phyloP scores from a whole-genome alignment of 2,329 filamentous ascomycete species.

The Pestalotiopsis sp. region DNA sequence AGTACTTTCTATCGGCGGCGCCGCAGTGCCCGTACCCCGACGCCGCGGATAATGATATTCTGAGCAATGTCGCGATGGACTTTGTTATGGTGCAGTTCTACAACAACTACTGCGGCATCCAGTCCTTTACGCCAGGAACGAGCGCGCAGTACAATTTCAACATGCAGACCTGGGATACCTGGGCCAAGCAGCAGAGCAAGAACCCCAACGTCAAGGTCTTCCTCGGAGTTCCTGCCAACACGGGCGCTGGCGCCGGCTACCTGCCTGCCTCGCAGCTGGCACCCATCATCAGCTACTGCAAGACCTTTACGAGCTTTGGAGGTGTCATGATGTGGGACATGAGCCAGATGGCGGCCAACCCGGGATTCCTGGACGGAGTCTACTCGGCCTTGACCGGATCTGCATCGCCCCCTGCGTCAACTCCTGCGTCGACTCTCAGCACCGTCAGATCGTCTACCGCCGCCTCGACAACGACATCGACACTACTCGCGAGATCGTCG shows the following conservation, averaged over 20 bases:
- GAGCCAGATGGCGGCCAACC: conserved; percentile 61
- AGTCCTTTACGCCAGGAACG: conserved; percentile 43
- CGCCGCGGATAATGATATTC: conserved; percentile 57
- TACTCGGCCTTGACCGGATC: not conserved
- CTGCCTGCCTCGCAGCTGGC: conserved; percentile 47
- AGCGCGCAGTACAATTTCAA: conserved; percentile 59
- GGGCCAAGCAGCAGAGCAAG: conserved; percentile 59
- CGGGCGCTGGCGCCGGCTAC: conserved; percentile 60
- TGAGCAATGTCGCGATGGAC: conserved; percentile 60
- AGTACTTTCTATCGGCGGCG: conserved; percentile 64
- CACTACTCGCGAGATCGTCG: not conserved
- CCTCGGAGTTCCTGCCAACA: conserved; percentile 59
- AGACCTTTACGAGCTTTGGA: conserved; percentile 62
- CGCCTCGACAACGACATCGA: not conserved
- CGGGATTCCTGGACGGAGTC: conserved; percentile 51
- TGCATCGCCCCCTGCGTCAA: not conserved
- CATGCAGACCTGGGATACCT: conserved; percentile 66
- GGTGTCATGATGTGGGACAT: conserved; percentile 74
- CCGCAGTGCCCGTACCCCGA: conserved; percentile 73
- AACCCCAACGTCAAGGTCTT: conserved; percentile 66
- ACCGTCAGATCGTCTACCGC: not conserved
- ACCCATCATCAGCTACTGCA: conserved; percentile 55
- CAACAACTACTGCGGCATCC: conserved; percentile 68
- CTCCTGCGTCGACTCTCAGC: not conserved
- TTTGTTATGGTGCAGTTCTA: conserved; percentile 69